Evolutionary conservation across 371 early-diverging fungal species (phyloP).

Genomic region (Dipsacomyces acuminosporus): DNA sequence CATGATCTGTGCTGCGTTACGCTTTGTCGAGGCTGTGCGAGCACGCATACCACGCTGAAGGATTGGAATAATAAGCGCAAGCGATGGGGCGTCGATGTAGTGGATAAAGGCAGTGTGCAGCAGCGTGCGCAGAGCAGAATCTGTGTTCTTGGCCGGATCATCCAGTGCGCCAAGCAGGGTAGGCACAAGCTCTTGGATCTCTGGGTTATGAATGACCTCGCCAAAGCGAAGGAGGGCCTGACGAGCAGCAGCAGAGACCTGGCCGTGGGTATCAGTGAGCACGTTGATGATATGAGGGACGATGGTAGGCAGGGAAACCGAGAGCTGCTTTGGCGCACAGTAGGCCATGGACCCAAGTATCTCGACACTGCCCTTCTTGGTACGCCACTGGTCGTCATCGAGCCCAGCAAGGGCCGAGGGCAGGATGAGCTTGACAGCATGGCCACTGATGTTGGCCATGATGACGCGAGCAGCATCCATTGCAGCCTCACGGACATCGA

Average conservation of each 20-base stretch:
- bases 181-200: conserved; percentile 89
- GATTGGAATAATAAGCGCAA: conserved; percentile 94
- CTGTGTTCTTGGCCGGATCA: conserved; percentile 84
- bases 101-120: conserved; percentile 93
- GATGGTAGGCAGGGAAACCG: conserved; percentile 82
- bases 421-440: conserved; percentile 92
- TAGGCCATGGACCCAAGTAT: conserved; percentile 94
- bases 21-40: conserved; percentile 86
- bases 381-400: conserved; percentile 89
- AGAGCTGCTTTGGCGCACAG: conserved; percentile 94
- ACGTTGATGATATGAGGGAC: conserved; percentile 89
- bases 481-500: conserved; percentile 90
- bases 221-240: conserved; percentile 84
- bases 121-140: conserved; percentile 74
- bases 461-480: conserved; percentile 87
- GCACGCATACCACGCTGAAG: conserved; percentile 88
- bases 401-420: conserved; percentile 84
- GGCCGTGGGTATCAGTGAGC: conserved; percentile 86
- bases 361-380: conserved; percentile 93
- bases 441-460: conserved; percentile 93
- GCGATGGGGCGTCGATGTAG: conserved; percentile 94
- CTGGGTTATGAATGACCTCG: conserved; percentile 94
- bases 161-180: conserved; percentile 79
- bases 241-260: conserved; percentile 87
- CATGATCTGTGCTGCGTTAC: conserved; percentile 92